A percentile compares a stretch with the other conserved stretches of the same genome.
Evolutionary conservation across 371 early-diverging fungal genomes (phyloP).

Genomic region (Rhizopus stolonifer): DNA sequence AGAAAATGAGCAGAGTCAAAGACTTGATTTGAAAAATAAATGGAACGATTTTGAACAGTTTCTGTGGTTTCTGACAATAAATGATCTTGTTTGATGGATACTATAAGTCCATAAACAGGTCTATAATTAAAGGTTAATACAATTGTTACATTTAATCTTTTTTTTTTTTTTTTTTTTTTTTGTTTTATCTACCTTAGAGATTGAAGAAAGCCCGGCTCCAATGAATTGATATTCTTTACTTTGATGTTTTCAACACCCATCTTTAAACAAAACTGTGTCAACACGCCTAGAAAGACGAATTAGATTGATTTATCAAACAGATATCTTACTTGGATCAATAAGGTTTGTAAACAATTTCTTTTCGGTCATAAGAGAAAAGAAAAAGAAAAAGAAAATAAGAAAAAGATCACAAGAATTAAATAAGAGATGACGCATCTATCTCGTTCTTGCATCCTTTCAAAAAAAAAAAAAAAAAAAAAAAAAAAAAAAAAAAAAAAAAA

Average conservation of each 20-base stretch:
- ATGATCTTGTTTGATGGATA: slow-evolving; percentile 11
- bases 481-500: not conserved
- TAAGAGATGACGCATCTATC: not conserved
- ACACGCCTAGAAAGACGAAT: slow-evolving; percentile 11
- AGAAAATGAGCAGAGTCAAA: slow-evolving; percentile 46
- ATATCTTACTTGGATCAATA: slow-evolving; percentile 16
- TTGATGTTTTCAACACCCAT: slow-evolving; percentile 23
- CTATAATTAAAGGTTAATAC: too few species aligned
- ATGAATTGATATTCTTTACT: slow-evolving; percentile 14
- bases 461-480: not conserved
- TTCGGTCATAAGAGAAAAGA: slow-evolving; percentile 11
- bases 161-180: too few species aligned
- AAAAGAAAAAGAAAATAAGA: slow-evolving; percentile 10
- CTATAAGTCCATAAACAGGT: slow-evolving; percentile 22
- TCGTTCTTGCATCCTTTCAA: not conserved
- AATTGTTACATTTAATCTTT: too few species aligned
- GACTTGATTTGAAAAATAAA: slow-evolving; percentile 27
- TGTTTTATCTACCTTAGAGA: slow-evolving; percentile 22
- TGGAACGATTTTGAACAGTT: slow-evolving; percentile 1
- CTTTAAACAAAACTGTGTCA: slow-evolving; percentile 20
- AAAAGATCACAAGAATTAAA: not conserved
- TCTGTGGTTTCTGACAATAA: not conserved
- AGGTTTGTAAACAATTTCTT: slow-evolving; percentile 14
- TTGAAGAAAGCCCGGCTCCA: slow-evolving; percentile 9
- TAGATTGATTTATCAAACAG: not conserved